phyloP scores from a whole-genome alignment of 768 basidiomycete species.

The Cyathus striatus region DNA sequence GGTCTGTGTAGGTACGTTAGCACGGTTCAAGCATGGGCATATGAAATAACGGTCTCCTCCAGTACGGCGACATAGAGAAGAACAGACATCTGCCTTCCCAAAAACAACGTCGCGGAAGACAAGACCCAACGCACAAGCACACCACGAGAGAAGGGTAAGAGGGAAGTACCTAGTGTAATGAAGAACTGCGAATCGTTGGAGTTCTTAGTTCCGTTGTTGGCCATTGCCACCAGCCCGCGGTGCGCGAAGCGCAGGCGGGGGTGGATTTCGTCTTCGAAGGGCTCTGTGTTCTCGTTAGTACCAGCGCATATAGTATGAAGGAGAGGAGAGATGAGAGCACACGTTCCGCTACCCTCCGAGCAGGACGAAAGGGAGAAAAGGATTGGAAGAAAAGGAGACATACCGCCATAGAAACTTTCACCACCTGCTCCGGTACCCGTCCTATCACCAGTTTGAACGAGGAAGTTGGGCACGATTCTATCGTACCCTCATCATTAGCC shows the following conservation, averaged over 20 bases:
- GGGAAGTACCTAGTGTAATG: constrained; percentile 73
- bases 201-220: constrained; percentile 81
- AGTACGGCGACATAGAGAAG: not conserved
- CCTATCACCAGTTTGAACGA: constrained; percentile 92
- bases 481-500: not conserved
- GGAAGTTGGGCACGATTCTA: constrained; percentile 85
- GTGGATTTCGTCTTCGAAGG: constrained; percentile 92
- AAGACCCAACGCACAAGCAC: no score
- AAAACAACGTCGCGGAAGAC: no score
- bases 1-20: constrained; percentile 55
- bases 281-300: no score
- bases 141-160: not conserved
- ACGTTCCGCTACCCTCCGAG: no score
- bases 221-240: constrained; percentile 92
- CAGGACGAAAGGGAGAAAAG: not conserved
- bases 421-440: constrained; percentile 90
- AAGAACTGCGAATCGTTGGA: constrained; percentile 95
- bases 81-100: no score
- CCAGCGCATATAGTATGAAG: no score
- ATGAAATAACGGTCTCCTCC: not conserved
- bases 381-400: not conserved
- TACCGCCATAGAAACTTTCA: constrained; percentile 92
- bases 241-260: constrained; percentile 86
- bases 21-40: no score
- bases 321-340: no score